These are phyloP conservation scores for Ilyonectria sp. DNA, from an alignment of 2,329 filamentous ascomycete genomes.

Conservation along the genomic window DNA sequence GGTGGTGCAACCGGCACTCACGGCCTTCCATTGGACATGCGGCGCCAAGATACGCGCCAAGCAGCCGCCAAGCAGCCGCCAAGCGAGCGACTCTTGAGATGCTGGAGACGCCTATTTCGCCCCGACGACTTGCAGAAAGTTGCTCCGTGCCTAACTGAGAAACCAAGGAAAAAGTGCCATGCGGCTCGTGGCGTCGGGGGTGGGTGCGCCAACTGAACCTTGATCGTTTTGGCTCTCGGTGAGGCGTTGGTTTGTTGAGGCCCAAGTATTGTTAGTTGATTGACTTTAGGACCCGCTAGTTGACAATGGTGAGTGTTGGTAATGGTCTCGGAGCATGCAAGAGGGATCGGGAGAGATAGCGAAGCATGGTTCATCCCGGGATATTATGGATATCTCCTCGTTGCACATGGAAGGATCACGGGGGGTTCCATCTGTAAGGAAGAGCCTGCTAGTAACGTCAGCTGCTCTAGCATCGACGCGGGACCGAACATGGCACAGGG, in stretches of 20 bases:
- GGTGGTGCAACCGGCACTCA: not conserved
- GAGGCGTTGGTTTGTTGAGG: constrained; percentile 37
- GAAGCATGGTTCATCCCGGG: not conserved
- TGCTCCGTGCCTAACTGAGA: not conserved
- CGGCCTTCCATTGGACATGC: constrained; percentile 17
- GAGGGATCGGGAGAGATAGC: not conserved
- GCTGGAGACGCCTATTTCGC: not conserved
- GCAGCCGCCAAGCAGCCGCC: constrained; percentile 32
- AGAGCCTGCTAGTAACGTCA: constrained; percentile 19
- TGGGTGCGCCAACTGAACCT: constrained; percentile 41
- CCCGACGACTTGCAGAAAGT: constrained; percentile 12
- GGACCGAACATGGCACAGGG: constrained; percentile 3
- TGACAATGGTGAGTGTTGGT: not conserved
- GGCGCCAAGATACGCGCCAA: constrained; percentile 33
- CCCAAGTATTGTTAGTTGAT: constrained; percentile 11
- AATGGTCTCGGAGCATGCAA: not conserved
- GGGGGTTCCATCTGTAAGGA: not conserved
- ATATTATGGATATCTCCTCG: not conserved
- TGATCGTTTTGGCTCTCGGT: constrained; percentile 40
- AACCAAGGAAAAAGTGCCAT: constrained; percentile 6
- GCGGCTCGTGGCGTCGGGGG: constrained; percentile 33
- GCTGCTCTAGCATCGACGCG: constrained; percentile 10
- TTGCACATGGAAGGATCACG: not conserved
- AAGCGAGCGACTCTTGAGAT: constrained; percentile 34
- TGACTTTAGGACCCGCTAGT: not conserved